Conservation (phyloP, 768 basidiomycete species). For the Cystobasidium ongulense region DNA sequence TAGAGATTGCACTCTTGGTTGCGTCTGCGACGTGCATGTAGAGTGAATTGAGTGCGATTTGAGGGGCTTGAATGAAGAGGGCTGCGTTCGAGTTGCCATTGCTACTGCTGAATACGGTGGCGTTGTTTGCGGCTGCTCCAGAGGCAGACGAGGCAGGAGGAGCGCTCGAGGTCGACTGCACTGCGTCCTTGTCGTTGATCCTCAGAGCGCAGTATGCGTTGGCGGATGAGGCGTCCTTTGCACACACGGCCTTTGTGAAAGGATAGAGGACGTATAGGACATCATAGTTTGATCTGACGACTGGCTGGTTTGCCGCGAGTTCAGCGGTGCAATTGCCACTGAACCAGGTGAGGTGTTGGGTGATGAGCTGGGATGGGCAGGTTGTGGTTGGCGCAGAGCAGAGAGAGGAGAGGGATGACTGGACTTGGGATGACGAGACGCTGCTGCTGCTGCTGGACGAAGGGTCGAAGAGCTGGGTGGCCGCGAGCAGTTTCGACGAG, state of each 20-base stretch:
- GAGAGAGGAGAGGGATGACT: slow-evolving; percentile 49
- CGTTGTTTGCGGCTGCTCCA: slow-evolving; percentile 16
- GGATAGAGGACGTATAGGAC: slow-evolving; percentile 65
- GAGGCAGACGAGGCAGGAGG: slow-evolving; percentile 30
- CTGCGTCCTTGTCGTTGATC: slow-evolving; percentile 44
- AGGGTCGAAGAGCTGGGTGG: slow-evolving; percentile 54
- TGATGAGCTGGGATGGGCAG: slow-evolving; percentile 52
- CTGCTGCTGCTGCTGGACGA: slow-evolving; percentile 37
- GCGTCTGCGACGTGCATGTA: slow-evolving; percentile 14
- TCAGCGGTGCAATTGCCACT: slow-evolving; percentile 63
- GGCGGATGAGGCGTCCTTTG: slow-evolving; percentile 63
- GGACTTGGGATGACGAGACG: slow-evolving; percentile 36
- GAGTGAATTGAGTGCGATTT: slow-evolving; percentile 37
- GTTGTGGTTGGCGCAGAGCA: slow-evolving; percentile 50
- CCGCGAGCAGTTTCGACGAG: slow-evolving; percentile 48
- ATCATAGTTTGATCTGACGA: slow-evolving; percentile 67
- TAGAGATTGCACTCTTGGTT: not conserved
- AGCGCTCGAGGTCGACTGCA: slow-evolving; percentile 35
- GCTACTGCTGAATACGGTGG: slow-evolving; percentile 39
- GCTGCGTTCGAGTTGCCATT: slow-evolving; percentile 43
- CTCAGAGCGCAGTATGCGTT: slow-evolving; percentile 59
- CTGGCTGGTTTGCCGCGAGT: slow-evolving; percentile 50
- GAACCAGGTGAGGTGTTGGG: slow-evolving; percentile 60
- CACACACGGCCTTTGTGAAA: slow-evolving; percentile 60
- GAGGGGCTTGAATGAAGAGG: slow-evolving; percentile 49